Evolutionary conservation across 1,284 basidiomycete species (phyloP), one percentile per base, ranked within the genome.

Genomic region (Papiliotrema terrestris): DNA sequence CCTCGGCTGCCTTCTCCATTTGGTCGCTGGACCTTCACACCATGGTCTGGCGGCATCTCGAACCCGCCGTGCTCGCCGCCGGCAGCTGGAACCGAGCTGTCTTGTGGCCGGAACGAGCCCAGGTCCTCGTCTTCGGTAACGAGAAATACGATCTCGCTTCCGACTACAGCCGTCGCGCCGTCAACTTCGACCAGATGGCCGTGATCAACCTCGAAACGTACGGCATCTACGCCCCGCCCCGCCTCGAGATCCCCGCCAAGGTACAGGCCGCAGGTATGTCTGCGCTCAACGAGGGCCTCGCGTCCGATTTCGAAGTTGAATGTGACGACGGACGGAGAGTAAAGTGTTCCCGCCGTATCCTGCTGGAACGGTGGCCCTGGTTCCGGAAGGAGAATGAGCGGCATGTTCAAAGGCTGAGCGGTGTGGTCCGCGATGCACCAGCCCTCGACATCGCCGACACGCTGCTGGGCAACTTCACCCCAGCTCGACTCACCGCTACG

Each of bases 291-390:
- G 88, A 91, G 70, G 81, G 81, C 26, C 78, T 86, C 29, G 78
- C 88, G 25, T 82, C 86, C 5, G 93, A 97, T 74, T 97, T 96
- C 67, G 90, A 93, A 69, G 81, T 98, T 54, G 79, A 96, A 17
- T 92, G 89, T 70, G 89, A 93, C 58, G 94, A 98, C 72, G 90
- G 90, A 1, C 82, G 90, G 55, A 83, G 83, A 61, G 83, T 98
- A 58, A 79, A 82, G 45, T 94, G 90, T 72, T 91, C 91, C 22
- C 82, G 91, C 43, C 85, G 83, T 68, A 76, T 91, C 19, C 79
- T 98, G 20, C 86, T 90, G 70, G 86, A 88, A 39, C 83, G 93
- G 15, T 98, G 94, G 94, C 84, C 87, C 0, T 97, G 94, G 94
- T 94, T 97, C 80, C 84, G 83, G 56, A 82, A 86, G 51, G 86